Percentiles rank a stretch among this genome's conserved stretches.
Evolutionary conservation across 148 eudicot species (phyloP).

Genomic region (Nepenthes mirabilis): DNA sequence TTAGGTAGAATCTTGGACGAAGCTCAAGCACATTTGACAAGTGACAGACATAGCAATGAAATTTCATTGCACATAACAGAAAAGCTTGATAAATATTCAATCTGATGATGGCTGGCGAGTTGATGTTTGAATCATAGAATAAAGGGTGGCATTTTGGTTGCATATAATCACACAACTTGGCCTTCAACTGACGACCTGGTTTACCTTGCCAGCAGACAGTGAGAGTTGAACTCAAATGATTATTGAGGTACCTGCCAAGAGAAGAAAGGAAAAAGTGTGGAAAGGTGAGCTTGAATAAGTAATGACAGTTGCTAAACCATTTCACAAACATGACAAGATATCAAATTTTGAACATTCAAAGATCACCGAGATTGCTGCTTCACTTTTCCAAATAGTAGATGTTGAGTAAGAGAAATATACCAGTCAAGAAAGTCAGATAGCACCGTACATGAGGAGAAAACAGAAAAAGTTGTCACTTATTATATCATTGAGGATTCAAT

Average conservation of each 20-base stretch:
- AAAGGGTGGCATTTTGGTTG: conserved; percentile 82
- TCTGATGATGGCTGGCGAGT: conserved; percentile 60
- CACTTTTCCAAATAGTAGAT: too few relatives aligned
- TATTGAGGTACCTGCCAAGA: conserved; percentile 41
- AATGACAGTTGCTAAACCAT: background rate
- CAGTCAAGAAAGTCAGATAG: too few relatives aligned
- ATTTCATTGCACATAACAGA: conserved; percentile 83
- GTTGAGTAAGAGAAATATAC: too few relatives aligned
- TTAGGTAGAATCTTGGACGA: conserved; percentile 18
- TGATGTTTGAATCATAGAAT: conserved; percentile 65
- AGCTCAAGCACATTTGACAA: conserved; percentile 32
- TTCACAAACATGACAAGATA: background rate
- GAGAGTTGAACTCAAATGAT: conserved; percentile 55
- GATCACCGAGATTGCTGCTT: too few relatives aligned
- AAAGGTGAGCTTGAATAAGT: background rate
- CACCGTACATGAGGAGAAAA: too few relatives aligned
- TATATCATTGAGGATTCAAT: too few relatives aligned
- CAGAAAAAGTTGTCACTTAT: too few relatives aligned
- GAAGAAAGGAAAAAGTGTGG: background rate
- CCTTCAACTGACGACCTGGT: conserved; percentile 37
- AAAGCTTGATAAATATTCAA: conserved; percentile 75
- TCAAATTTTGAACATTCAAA: too few relatives aligned
- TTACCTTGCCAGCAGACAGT: conserved; percentile 50
- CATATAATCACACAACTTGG: conserved; percentile 59
- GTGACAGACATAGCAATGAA: conserved; percentile 53